These are phyloP conservation scores for Capronia epimyces DNA, from an alignment of 2,329 filamentous ascomycete genomes.

Conservation along the genomic window DNA sequence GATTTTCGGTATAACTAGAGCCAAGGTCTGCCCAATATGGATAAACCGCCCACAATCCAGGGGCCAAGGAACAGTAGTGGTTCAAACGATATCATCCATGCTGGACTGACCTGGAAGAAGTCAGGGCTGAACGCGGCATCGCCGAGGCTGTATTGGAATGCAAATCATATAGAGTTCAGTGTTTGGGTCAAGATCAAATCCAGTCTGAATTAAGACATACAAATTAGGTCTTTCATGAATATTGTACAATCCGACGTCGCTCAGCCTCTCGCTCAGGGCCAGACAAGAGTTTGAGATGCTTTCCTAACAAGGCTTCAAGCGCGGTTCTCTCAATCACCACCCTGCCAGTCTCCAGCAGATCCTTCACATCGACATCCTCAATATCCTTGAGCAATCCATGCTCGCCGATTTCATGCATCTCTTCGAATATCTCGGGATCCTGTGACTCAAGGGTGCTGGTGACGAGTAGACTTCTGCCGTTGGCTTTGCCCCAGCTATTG, in stretches of 20 bases:
- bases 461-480: constrained; percentile 70
- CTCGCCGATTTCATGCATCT: constrained; percentile 58
- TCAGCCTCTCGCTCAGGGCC: not conserved
- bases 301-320: constrained; percentile 50
- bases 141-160: too few relatives aligned
- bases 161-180: too few relatives aligned
- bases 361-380: constrained; percentile 90
- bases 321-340: constrained; percentile 81
- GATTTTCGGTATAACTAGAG: too few relatives aligned
- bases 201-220: constrained; percentile 31
- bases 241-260: not conserved
- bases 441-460: constrained; percentile 42
- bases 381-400: constrained; percentile 65
- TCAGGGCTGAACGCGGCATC: too few relatives aligned
- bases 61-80: too few relatives aligned
- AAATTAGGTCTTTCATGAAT: not conserved
- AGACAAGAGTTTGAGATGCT: not conserved
- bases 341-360: constrained; percentile 76
- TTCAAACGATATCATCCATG: too few relatives aligned
- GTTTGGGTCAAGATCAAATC: too few relatives aligned
- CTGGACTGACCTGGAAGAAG: too few relatives aligned
- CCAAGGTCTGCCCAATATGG: too few relatives aligned
- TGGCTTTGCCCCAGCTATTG: constrained; percentile 62
- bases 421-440: constrained; percentile 48
- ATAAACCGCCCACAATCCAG: too few relatives aligned